A percentile compares a stretch with the other conserved stretches of the same genome.
Evolutionary conservation across 495 filamentous ascomycete genomes (phyloP).

Genomic region (Saxophila tyrrhenica): DNA sequence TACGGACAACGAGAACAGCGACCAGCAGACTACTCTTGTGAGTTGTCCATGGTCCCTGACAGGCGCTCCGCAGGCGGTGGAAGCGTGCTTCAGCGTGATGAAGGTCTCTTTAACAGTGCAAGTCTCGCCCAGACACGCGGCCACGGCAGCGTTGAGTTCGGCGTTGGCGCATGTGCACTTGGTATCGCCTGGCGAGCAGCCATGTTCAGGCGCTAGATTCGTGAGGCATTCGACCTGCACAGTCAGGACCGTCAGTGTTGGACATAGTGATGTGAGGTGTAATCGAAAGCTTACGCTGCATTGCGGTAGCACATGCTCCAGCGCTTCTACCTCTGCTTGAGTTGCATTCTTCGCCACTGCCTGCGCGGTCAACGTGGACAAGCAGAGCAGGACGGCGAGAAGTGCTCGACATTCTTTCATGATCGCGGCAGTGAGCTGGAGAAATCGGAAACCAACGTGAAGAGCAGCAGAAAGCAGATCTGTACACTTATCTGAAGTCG

Average conservation of each 20-base stretch:
- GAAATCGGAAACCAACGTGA: too few species aligned
- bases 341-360: background rate
- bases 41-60: background rate
- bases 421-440: too few species aligned
- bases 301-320: background rate
- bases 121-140: background rate
- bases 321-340: background rate
- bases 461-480: too few species aligned
- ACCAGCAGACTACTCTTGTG: background rate
- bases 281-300: background rate
- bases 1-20: background rate
- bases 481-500: too few species aligned
- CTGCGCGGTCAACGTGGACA: background rate
- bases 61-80: conserved; percentile 1
- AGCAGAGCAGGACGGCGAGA: background rate
- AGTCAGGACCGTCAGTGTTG: background rate
- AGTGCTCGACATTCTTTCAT: background rate
- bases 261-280: too few species aligned
- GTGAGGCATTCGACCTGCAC: background rate
- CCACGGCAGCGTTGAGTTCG: background rate
- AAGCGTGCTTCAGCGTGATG: background rate
- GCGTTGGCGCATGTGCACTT: conserved; percentile 4
- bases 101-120: conserved; percentile 2
- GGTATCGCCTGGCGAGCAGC: background rate
- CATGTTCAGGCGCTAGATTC: background rate